Percentiles rank a stretch among this genome's conserved stretches.
Evolutionary conservation across 2,329 filamentous ascomycete genomes (phyloP).

Genomic region (Aureobasidium uvarum): DNA sequence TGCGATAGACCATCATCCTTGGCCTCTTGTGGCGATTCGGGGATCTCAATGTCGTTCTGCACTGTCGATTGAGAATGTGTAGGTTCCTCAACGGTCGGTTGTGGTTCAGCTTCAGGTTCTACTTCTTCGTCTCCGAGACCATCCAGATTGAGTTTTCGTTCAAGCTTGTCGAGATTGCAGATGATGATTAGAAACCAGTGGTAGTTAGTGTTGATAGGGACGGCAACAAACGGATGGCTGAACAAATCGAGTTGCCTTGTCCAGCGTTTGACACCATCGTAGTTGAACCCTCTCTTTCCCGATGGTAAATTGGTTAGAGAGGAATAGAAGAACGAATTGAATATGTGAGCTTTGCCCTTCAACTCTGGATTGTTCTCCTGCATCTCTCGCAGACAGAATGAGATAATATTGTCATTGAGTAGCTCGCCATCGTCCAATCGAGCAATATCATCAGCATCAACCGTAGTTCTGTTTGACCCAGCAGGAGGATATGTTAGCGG

Average conservation of each 20-base stretch:
- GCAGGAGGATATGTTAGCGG: conserved; percentile 61
- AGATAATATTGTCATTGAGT: conserved; percentile 88
- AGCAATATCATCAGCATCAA: conserved; percentile 69
- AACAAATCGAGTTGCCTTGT: conserved; percentile 83
- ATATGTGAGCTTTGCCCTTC: conserved; percentile 69
- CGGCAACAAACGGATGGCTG: conserved; percentile 80
- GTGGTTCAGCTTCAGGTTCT: not conserved
- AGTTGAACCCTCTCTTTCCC: conserved; percentile 65
- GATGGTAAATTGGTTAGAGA: conserved; percentile 63
- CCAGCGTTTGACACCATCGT: conserved; percentile 82
- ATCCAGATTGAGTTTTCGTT: not conserved
- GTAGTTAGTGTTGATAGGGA: conserved; percentile 79
- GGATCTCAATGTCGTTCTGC: conserved; percentile 8
- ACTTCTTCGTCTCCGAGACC: conserved; percentile 9
- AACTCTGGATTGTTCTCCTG: conserved; percentile 39
- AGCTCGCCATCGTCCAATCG: conserved; percentile 81
- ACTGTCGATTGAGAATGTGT: conserved; percentile 1
- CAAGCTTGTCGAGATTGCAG: conserved; percentile 68
- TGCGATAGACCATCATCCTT: conserved; percentile 5
- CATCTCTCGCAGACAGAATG: conserved; percentile 69
- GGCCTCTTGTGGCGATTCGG: conserved; percentile 1
- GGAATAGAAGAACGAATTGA: conserved; percentile 90
- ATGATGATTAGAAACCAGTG: conserved; percentile 98
- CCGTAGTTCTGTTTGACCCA: conserved; percentile 61
- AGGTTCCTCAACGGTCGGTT: not conserved